A percentile compares a stretch with the other conserved stretches of the same genome.
Evolutionary conservation across 345 rosid genomes (phyloP).

Genomic region (Citrus unshiu): DNA sequence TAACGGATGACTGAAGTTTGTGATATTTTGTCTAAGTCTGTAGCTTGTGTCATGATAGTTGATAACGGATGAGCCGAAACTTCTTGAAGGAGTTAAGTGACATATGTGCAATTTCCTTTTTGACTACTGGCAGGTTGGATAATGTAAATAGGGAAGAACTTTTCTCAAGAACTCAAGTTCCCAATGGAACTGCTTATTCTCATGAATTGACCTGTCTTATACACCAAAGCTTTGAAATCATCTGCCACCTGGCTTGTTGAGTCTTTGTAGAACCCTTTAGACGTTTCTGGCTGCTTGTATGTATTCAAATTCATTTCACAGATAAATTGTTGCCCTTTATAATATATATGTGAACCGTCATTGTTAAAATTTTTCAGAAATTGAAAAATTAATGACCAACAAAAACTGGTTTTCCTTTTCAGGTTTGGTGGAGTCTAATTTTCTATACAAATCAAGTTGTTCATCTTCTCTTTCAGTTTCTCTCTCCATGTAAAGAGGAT

Average conservation of each 20-base stretch:
- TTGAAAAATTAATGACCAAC: not conserved
- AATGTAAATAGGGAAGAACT: not conserved
- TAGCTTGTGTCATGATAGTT: not conserved
- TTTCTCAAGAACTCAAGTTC: not conserved
- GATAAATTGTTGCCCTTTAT: not conserved
- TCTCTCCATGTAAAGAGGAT: not conserved
- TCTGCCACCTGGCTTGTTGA: not conserved
- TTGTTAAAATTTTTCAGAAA: not conserved
- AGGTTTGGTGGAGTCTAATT: constrained; percentile 9
- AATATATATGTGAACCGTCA: not conserved
- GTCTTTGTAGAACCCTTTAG: not conserved
- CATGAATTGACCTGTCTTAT: not conserved
- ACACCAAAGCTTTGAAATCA: not conserved
- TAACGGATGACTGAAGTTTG: not conserved
- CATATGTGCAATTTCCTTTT: not conserved
- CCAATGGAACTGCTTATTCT: not conserved
- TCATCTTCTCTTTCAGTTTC: not conserved
- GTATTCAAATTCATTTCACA: not conserved
- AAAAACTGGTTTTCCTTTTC: not conserved
- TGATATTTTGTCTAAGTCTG: not conserved
- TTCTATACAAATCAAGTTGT: not conserved
- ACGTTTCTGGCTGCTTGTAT: not conserved
- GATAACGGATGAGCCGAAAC: not conserved
- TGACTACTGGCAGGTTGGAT: not conserved
- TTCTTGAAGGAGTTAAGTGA: not conserved